Conservation (phyloP, 805 yeast species). For the Cyberlindnera galapagoensis region DNA sequence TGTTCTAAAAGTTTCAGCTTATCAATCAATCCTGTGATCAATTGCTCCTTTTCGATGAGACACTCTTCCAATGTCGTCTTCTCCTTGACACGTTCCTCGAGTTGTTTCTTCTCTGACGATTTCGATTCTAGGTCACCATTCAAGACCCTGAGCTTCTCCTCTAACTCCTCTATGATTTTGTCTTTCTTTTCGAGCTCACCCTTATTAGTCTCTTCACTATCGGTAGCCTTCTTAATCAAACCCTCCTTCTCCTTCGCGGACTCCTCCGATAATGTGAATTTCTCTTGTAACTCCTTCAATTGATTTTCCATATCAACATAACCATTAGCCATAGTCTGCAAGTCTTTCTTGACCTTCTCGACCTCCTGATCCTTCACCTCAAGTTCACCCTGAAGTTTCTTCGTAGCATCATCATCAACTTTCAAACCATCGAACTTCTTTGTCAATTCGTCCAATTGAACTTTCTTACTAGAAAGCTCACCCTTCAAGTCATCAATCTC, state of each 20-base stretch:
- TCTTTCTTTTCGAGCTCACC: not conserved
- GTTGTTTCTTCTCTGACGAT: not conserved
- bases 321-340: slow-evolving; percentile 7
- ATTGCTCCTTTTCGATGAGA: no score
- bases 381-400: slow-evolving; percentile 1
- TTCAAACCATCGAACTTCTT: not conserved
- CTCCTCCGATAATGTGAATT: not conserved
- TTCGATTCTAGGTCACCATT: not conserved
- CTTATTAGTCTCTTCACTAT: no score
- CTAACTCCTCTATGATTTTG: not conserved
- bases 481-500: not conserved
- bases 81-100: no score
- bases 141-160: not conserved
- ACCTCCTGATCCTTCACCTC: slow-evolving; percentile 5
- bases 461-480: not conserved
- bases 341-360: not conserved
- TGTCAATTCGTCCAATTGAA: not conserved
- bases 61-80: no score
- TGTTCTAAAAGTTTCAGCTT: not conserved
- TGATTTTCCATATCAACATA: no score
- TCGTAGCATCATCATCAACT: not conserved
- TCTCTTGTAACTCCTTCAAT: no score
- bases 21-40: no score
- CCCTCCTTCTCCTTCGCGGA: no score
- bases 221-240: no score